phyloP scores from a whole-genome alignment of 495 filamentous ascomycete genomes.

The Hypoxylon fuscum region DNA sequence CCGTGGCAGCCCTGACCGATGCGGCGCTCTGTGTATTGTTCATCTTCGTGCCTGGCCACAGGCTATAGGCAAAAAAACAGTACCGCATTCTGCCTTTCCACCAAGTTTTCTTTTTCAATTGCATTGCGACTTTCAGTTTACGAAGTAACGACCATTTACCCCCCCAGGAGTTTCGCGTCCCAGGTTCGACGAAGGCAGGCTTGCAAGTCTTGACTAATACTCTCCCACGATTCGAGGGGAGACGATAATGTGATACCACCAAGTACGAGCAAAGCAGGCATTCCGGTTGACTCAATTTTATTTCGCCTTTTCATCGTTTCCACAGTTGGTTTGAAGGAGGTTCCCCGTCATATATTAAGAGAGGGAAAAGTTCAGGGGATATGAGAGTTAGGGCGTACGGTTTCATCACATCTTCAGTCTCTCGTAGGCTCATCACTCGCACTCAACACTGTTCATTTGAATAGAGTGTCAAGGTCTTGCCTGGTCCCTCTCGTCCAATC shows the following conservation, averaged over 20 bases:
- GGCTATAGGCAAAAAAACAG: constrained; percentile 62
- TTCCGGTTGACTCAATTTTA: constrained; percentile 4
- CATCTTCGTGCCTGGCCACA: constrained; percentile 90
- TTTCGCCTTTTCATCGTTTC: constrained; percentile 1
- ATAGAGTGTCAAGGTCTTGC: neutral
- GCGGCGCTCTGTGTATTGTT: constrained; percentile 82
- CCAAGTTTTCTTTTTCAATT: constrained; percentile 24
- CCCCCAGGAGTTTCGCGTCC: constrained; percentile 32
- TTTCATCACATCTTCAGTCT: constrained; percentile 6
- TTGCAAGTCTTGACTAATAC: constrained; percentile 34
- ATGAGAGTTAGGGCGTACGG: constrained; percentile 17
- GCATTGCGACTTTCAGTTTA: constrained; percentile 20
- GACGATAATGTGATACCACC: constrained; percentile 37
- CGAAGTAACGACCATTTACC: constrained; percentile 43
- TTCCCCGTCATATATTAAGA: neutral
- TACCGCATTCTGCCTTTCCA: neutral
- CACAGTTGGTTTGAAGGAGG: no score
- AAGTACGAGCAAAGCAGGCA: constrained; percentile 28
- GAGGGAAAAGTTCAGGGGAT: neutral
- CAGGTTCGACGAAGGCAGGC: constrained; percentile 16
- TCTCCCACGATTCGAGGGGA: constrained; percentile 18
- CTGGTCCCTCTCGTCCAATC: neutral
- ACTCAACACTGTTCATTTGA: constrained; percentile 4
- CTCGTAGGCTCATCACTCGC: no score
- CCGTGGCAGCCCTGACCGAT: constrained; percentile 76